Percentiles rank a stretch among this genome's conserved stretches.
These are phyloP conservation scores for Exophiala xenobiotica DNA, from an alignment of 2,329 filamentous ascomycete genomes.

Conservation along the genomic window DNA sequence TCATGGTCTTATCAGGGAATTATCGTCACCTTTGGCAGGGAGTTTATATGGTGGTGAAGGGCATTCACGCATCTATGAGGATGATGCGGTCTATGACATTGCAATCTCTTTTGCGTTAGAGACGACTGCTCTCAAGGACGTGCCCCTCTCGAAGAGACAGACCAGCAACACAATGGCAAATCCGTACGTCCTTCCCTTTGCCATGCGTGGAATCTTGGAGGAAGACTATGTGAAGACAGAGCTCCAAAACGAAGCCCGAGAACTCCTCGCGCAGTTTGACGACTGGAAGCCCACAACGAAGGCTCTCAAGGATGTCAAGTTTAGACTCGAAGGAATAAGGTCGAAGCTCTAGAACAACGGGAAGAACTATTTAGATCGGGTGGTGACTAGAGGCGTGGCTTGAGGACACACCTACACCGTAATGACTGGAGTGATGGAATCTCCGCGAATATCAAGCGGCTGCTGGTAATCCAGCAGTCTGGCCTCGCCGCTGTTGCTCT, in stretches of 20 bases:
- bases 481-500: too few species aligned
- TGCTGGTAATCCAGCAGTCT: too few species aligned
- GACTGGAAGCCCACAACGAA: slow-evolving; percentile 90
- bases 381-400: too few species aligned
- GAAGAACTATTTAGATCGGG: too few species aligned
- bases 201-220: slow-evolving; percentile 88
- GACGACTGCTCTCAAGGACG: slow-evolving; percentile 57
- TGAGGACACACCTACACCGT: too few species aligned
- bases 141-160: slow-evolving; percentile 54
- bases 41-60: slow-evolving; percentile 90
- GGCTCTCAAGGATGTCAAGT: slow-evolving; percentile 92
- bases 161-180: slow-evolving; percentile 54
- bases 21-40: slow-evolving; percentile 83
- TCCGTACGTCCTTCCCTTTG: slow-evolving; percentile 90
- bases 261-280: slow-evolving; percentile 84
- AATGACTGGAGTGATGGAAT: too few species aligned
- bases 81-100: slow-evolving; percentile 78
- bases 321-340: slow-evolving; percentile 83
- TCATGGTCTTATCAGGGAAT: slow-evolving; percentile 86
- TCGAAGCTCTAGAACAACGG: slow-evolving; percentile 68
- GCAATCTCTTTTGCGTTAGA: slow-evolving; percentile 72
- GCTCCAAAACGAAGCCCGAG: slow-evolving; percentile 70
- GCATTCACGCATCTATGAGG: slow-evolving; percentile 90
- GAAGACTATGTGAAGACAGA: slow-evolving; percentile 87
- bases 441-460: too few species aligned